Evolutionary conservation across 805 yeast genomes (phyloP), one percentile per base, ranked within the genome.

Genomic region (Grigorovia humatica): DNA sequence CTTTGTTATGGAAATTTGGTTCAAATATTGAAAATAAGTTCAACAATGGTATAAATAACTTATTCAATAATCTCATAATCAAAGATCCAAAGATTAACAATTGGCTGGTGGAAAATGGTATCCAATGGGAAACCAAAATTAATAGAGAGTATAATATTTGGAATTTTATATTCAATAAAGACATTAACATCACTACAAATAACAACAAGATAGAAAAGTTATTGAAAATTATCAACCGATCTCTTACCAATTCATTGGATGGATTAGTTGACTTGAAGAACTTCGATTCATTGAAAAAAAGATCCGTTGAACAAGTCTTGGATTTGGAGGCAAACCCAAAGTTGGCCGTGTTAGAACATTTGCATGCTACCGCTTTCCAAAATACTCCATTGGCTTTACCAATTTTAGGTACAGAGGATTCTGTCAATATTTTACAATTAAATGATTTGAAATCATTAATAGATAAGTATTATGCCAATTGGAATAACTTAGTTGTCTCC

Each of bases 321-420:
- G 17, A 12, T 2, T 15, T 38, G 8, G 66, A 71, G 50, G 69
- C 49, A 54, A 79, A 83, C 60, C 75, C 77, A 55, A 67, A 75
- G 51, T 77, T 74, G 71, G 69, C 71, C 56, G 85, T 82, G 49
- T 62, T 81, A 59, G 87, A 83, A 72, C 95, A 86, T 71, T 77
- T 86, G 74, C 80, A 82, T 65, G 79, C 90, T 54, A 79, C 90
- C 55, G 95, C 95, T 51, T 86, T 81, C 84, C 95, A 86, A 74
- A 88, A 88, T 64, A 82, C 88, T 63, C 82, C 93, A 32, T 74
- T 86, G 59, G 85, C 84, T 51, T 74, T 86, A 66, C 93, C 95
- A 69, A 75, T 78, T 44, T 74, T 77, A 63, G 95, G 95, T 76
- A 85, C 88, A 57, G 59, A 74, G 41, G 93, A 85, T 56, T 74